These are phyloP conservation scores for Dothistroma septosporum DNA, from an alignment of 2,329 filamentous ascomycete species.

Conservation along the genomic window DNA sequence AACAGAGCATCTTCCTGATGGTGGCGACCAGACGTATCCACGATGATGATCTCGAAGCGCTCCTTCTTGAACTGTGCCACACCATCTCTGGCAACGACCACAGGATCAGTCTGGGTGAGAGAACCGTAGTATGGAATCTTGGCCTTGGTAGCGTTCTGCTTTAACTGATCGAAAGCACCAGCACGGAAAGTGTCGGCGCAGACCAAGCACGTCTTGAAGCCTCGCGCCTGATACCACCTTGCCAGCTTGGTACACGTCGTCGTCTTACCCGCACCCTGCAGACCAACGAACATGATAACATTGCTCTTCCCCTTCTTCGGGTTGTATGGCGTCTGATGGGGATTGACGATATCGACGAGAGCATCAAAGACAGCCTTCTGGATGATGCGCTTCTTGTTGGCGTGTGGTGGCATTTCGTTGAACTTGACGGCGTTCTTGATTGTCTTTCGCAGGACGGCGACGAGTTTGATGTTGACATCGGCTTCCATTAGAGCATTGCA, in stretches of 20 bases:
- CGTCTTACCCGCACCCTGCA: conserved; percentile 96
- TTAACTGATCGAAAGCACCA: conserved; percentile 95
- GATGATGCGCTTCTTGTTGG: conserved; percentile 98
- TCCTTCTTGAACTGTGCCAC: conserved; percentile 99
- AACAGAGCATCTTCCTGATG: conserved; percentile 93
- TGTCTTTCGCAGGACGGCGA: conserved; percentile 84
- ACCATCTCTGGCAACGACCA: conserved; percentile 87
- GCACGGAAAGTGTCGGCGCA: conserved; percentile 98
- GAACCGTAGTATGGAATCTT: conserved; percentile 99
- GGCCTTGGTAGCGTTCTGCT: conserved; percentile 97
- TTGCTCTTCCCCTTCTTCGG: conserved; percentile 94
- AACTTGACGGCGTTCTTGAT: conserved; percentile 92
- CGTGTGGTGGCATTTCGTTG: conserved; percentile 80
- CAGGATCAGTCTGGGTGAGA: conserved; percentile 91
- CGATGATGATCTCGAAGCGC: conserved; percentile 95
- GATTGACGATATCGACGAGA: conserved; percentile 90
- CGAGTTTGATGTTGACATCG: conserved; percentile 94
- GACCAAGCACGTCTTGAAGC: conserved; percentile 88
- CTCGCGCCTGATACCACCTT: conserved; percentile 86
- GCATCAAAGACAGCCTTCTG: conserved; percentile 98
- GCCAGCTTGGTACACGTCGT: conserved; percentile 97
- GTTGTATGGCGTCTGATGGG: conserved; percentile 91
- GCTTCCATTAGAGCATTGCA: conserved; percentile 91
- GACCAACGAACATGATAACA: conserved; percentile 98
- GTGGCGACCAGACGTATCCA: conserved; percentile 93